These are phyloP conservation scores for Rutstroemia sp. DNA, from an alignment of 2,329 filamentous ascomycete genomes.

Conservation along the genomic window DNA sequence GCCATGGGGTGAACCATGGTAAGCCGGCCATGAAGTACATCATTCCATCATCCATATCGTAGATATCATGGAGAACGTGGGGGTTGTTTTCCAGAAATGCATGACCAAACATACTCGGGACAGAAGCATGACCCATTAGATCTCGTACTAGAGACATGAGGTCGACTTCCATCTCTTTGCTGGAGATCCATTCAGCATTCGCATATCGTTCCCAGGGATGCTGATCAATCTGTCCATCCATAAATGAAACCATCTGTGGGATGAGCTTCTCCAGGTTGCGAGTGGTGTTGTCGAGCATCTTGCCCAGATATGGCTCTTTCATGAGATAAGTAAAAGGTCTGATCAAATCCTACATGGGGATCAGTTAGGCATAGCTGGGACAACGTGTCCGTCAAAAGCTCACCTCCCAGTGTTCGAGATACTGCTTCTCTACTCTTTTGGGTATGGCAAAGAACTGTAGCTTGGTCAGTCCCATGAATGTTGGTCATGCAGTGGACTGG, in stretches of 20 bases:
- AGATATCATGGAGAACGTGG: slow-evolving; percentile 46
- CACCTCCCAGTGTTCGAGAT: slow-evolving; percentile 23
- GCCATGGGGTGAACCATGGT: slow-evolving; percentile 47
- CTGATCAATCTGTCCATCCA: slow-evolving; percentile 52
- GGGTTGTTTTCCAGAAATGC: slow-evolving; percentile 45
- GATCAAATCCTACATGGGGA: neutral
- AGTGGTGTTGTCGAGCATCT: slow-evolving; percentile 33
- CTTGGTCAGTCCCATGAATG: no score
- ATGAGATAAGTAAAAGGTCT: slow-evolving; percentile 33
- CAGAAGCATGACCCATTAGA: slow-evolving; percentile 45
- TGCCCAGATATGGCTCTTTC: slow-evolving; percentile 38
- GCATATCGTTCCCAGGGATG: slow-evolving; percentile 52
- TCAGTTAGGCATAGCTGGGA: neutral
- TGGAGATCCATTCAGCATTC: slow-evolving; percentile 35
- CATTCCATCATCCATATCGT: slow-evolving; percentile 46
- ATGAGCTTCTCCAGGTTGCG: slow-evolving; percentile 37
- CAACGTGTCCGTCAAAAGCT: slow-evolving; percentile 16
- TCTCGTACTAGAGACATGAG: slow-evolving; percentile 46
- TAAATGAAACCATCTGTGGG: slow-evolving; percentile 52
- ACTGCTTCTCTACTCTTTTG: slow-evolving; percentile 17
- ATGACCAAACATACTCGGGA: slow-evolving; percentile 44
- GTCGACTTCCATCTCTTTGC: slow-evolving; percentile 42
- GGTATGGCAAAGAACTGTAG: slow-evolving; percentile 26
- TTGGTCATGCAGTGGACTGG: neutral
- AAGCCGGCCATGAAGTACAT: slow-evolving; percentile 46